These are phyloP conservation scores for Saccharomyces pastorianus DNA, from an alignment of 1,139 yeast species.

Conservation along the genomic window DNA sequence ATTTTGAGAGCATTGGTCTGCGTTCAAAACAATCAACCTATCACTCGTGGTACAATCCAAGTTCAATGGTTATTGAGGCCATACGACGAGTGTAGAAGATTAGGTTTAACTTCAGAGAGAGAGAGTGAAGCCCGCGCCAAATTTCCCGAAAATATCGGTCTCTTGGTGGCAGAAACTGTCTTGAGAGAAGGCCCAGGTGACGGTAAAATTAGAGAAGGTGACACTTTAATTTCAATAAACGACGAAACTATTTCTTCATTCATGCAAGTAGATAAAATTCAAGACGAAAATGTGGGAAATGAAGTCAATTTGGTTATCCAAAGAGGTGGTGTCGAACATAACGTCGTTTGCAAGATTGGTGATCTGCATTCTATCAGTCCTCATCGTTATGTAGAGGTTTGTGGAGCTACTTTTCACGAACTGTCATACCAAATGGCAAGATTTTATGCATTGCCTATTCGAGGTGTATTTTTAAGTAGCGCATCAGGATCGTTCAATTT, in stretches of 20 bases:
- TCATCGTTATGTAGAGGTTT: slow-evolving; percentile 66
- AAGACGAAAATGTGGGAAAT: slow-evolving; percentile 63
- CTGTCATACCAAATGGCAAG: slow-evolving; percentile 85
- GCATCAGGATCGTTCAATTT: slow-evolving; percentile 73
- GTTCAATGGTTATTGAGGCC: slow-evolving; percentile 85
- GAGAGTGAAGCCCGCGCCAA: slow-evolving; percentile 59
- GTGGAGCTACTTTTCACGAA: slow-evolving; percentile 81
- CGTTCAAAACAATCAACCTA: slow-evolving; percentile 48
- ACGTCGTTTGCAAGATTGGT: slow-evolving; percentile 49
- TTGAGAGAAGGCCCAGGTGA: slow-evolving; percentile 87
- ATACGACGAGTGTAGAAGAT: slow-evolving; percentile 80
- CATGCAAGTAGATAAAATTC: slow-evolving; percentile 73
- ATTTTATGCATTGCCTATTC: slow-evolving; percentile 71
- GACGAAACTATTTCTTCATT: slow-evolving; percentile 60
- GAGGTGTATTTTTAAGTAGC: slow-evolving; percentile 73
- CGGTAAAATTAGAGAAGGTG: slow-evolving; percentile 71
- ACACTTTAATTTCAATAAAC: slow-evolving; percentile 67
- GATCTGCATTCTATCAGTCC: slow-evolving; percentile 82
- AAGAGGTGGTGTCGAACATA: slow-evolving; percentile 61
- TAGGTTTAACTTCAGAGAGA: slow-evolving; percentile 71
- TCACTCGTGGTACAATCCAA: slow-evolving; percentile 82
- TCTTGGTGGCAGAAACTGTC: slow-evolving; percentile 75
- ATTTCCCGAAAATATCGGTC: slow-evolving; percentile 72
- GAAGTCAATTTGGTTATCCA: slow-evolving; percentile 54
- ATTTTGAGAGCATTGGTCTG: slow-evolving; percentile 75